Percentiles rank a stretch among this genome's conserved stretches.
Conservation (phyloP, 2,329 filamentous ascomycete genomes). For the Calonectria crousiana region DNA sequence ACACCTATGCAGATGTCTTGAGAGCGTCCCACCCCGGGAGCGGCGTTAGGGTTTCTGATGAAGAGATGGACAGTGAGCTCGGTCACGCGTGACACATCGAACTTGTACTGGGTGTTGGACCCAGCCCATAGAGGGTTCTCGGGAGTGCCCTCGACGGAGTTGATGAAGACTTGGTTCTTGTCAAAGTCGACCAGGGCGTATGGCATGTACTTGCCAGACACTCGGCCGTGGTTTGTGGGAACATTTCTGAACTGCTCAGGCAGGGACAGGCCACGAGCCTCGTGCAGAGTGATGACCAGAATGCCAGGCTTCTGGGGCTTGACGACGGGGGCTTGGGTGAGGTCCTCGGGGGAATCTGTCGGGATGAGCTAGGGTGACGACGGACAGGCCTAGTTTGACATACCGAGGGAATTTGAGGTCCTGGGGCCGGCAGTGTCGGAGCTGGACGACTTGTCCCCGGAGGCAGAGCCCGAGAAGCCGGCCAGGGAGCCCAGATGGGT, state of each 20-base stretch:
- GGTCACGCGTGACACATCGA: conserved; percentile 93
- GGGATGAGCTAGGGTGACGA: background rate
- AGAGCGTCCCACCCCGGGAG: conserved; percentile 86
- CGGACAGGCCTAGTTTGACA: background rate
- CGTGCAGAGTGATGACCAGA: conserved; percentile 93
- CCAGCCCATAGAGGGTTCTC: conserved; percentile 96
- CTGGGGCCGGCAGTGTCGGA: background rate
- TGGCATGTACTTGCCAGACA: conserved; percentile 93
- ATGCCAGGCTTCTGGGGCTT: conserved; percentile 87
- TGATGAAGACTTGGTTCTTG: conserved; percentile 97
- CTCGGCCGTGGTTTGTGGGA: conserved; percentile 93
- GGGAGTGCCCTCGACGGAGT: conserved; percentile 90
- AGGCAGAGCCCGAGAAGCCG: conserved; percentile 18
- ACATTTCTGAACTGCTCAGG: conserved; percentile 85
- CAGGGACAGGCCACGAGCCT: conserved; percentile 88
- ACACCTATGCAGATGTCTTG: conserved; percentile 97
- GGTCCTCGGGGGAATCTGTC: conserved; percentile 68
- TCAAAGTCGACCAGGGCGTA: conserved; percentile 97
- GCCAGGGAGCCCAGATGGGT: conserved; percentile 19
- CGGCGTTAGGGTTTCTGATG: conserved; percentile 88
- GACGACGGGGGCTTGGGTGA: conserved; percentile 76
- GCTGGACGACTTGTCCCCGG: conserved; percentile 6
- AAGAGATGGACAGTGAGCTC: conserved; percentile 92
- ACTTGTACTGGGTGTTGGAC: conserved; percentile 97
- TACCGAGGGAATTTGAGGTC: conserved; percentile 5